phyloP scores from a whole-genome alignment of 2,329 filamentous ascomycete species.

The Neurospora crassa region DNA sequence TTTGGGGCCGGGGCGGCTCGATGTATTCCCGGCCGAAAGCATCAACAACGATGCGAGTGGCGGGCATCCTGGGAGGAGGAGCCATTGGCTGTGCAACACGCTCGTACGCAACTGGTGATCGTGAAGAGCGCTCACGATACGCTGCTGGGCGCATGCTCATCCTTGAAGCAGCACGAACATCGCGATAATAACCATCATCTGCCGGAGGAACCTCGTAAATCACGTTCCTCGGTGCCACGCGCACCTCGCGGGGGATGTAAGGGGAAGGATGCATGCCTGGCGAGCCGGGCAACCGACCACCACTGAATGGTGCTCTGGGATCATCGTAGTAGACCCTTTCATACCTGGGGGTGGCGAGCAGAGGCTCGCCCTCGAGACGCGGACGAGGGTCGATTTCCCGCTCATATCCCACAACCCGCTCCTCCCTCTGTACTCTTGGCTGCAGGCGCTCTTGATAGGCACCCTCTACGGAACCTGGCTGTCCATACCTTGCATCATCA shows the following conservation, averaged over 20 bases:
- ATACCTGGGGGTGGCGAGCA: constrained; percentile 26
- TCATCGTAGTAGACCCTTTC: constrained; percentile 19
- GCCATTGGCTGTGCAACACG: constrained; percentile 36
- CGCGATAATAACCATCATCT: constrained; percentile 33
- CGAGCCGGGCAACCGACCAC: constrained; percentile 28
- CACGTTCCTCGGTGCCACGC: constrained; percentile 10
- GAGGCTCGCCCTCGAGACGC: constrained; percentile 18
- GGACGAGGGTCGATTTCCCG: constrained; percentile 19
- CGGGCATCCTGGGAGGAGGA: constrained; percentile 39
- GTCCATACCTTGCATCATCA: constrained; percentile 35
- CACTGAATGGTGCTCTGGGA: constrained; percentile 15
- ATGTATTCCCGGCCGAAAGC: constrained; percentile 73
- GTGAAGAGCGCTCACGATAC: constrained; percentile 35
- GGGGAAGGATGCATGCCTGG: constrained; percentile 27
- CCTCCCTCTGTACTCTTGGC: constrained; percentile 23
- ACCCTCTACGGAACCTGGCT: constrained; percentile 27
- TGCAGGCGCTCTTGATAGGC: constrained; percentile 26
- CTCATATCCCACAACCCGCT: constrained; percentile 27
- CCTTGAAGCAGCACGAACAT: constrained; percentile 32
- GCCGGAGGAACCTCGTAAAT: constrained; percentile 7
- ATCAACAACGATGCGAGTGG: constrained; percentile 67
- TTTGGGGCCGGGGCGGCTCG: constrained; percentile 36
- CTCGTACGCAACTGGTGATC: constrained; percentile 36
- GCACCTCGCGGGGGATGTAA: constrained; percentile 28
- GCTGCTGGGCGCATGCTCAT: constrained; percentile 39